Evolutionary conservation across 768 basidiomycete genomes (phyloP).

Genomic region (Grammothele lineata): DNA sequence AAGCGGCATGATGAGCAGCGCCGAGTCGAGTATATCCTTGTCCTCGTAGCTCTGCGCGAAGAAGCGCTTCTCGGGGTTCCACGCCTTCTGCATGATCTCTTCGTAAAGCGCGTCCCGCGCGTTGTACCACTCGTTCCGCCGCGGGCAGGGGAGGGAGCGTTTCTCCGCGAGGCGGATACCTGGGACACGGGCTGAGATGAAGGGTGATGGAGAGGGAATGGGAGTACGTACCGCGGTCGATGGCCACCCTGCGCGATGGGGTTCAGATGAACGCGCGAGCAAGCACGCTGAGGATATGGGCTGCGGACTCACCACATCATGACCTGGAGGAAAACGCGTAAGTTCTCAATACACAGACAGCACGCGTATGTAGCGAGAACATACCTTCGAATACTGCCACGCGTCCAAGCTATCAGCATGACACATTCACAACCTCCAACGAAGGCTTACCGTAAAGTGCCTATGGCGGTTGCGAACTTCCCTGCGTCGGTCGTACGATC

Average conservation of each 20-base stretch:
- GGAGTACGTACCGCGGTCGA: slow-evolving; percentile 69
- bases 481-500: slow-evolving; percentile 38
- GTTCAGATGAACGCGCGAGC: not conserved
- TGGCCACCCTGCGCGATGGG: slow-evolving; percentile 75
- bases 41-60: slow-evolving; percentile 94
- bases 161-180: slow-evolving; percentile 92
- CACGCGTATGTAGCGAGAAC: slow-evolving; percentile 15
- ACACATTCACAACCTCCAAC: not conserved
- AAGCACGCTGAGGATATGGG: not conserved
- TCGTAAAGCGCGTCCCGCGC: slow-evolving; percentile 87
- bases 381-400: slow-evolving; percentile 72
- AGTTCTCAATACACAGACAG: not conserved
- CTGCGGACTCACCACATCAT: slow-evolving; percentile 79
- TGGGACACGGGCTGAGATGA: slow-evolving; percentile 21
- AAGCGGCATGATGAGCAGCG: slow-evolving; percentile 88
- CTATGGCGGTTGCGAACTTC: slow-evolving; percentile 85
- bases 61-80: slow-evolving; percentile 63
- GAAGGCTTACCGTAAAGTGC: slow-evolving; percentile 68
- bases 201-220: not conserved
- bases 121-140: slow-evolving; percentile 62
- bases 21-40: slow-evolving; percentile 74
- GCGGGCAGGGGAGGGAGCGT: slow-evolving; percentile 84
- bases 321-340: slow-evolving; percentile 48
- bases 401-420: too few relatives aligned
- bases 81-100: slow-evolving; percentile 86